Evolutionary conservation across 2,329 filamentous ascomycete species (phyloP).

Genomic region (Ceratocystis papillata): DNA sequence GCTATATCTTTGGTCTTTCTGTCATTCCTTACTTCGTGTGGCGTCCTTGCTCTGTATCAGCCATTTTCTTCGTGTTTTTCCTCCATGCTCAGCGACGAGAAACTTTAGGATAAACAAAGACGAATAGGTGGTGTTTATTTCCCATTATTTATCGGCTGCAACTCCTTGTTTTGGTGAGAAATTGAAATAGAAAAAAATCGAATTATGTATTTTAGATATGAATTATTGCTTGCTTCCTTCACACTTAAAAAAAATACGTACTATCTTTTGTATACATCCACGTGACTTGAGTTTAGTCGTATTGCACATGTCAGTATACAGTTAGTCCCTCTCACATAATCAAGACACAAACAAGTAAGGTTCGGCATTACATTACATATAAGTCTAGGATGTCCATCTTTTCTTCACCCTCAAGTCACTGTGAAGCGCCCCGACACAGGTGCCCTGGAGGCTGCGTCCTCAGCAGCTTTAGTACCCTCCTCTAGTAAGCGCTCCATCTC

Average conservation of each 20-base stretch:
- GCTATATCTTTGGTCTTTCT: not conserved
- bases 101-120: not conserved
- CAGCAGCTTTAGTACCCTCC: conserved; percentile 81
- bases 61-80: not conserved
- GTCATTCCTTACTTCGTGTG: not conserved
- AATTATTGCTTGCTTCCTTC: too few species aligned
- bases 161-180: too few species aligned
- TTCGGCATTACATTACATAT: conserved; percentile 8
- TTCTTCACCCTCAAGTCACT: conserved; percentile 50
- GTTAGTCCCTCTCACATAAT: too few species aligned
- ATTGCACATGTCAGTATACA: too few species aligned
- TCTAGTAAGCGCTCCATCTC: conserved; percentile 80
- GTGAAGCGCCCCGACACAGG: conserved; percentile 75
- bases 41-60: not conserved
- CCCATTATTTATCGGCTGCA: too few species aligned
- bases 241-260: too few species aligned
- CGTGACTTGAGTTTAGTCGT: not conserved
- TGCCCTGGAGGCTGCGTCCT: conserved; percentile 71
- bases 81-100: not conserved
- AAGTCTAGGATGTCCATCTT: not conserved
- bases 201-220: not conserved
- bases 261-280: not conserved
- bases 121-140: too few species aligned
- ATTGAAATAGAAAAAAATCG: not conserved
- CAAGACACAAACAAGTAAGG: not conserved